Evolutionary conservation across 352 stramenopile species (phyloP), one percentile per base, ranked within the genome.

Genomic region (Salisapilia sapeloensis): DNA sequence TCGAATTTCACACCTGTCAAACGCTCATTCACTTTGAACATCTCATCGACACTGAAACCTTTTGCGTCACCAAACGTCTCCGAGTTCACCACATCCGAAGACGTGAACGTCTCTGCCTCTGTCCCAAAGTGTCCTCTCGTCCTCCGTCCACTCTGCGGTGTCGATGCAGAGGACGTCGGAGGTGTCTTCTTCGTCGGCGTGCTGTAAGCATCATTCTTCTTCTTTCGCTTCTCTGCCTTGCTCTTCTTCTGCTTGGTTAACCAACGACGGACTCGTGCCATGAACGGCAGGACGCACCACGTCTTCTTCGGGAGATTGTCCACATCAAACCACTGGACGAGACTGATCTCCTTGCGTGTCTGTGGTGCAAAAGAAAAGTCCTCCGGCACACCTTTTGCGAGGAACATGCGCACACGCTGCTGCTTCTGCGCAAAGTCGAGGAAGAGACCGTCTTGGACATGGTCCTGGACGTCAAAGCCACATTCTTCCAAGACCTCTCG

Each of bases 21-120:
- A 38, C 61, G 59, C 61, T 96, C 85, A 51, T 97, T 97, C 16
- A 92, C 72, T 31, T 56, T 75, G 47, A 97, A 96, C 90, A 97
- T 97, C 19, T 97, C 90, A 43, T 96, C 82, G 29, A 95, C 90
- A 33, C 85, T 86, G 51, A 87, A 83, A 24, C 80, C 70, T 31
- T 67, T 67, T 4, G 53, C 56, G 12, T 55, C 51, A n/a, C 79
- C 78, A 16, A 96, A 82, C 7, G 83, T 94, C 30, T 92, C 64
- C 38, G 63, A 53, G 31, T 94, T 90, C 19, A 96, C 53, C n/a
- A 63, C 58, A 46, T 96, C 78, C 18, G 66, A 77, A 1, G 72
- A 83, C 34, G 74, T 87, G 9, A 56, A 48, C 14, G 60, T 83
- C 42, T 90, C 58, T 33, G 65, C 67, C 44, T 87, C 74, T 0